Evolutionary conservation across 2,329 filamentous ascomycete species (phyloP), one percentile per base, ranked within the genome.

Genomic region (Thermothelomyces thermophilus): DNA sequence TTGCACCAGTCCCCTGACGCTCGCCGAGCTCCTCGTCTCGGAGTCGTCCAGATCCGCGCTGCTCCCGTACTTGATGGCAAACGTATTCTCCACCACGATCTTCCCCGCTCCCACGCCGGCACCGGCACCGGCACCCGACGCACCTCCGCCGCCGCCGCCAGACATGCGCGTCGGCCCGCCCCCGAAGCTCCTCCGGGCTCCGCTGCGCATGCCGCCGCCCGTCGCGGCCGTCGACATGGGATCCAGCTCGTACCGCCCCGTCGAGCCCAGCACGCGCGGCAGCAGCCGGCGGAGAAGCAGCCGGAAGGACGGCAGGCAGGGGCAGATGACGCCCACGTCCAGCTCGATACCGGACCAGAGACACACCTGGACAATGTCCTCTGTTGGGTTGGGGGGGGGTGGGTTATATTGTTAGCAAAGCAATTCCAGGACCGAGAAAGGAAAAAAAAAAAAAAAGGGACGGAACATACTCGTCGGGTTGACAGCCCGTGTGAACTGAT

Each of bases 341-440:
- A 60, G 46, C 24, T 60, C 58, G 47, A 60, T 53, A 28, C 46
- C 52, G 17, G 57, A 57, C 58, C 58, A 60, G 36, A 60, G 41
- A 42, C 42, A 53, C 0, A 58, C 41, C 24, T 56, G 50, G 17
- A 54, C 54, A 24, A 56, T 57, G 42, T 60, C 58, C 49, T 52
- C 56, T 60, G 50, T 30, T 4, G 5, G 11, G n/a, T n/a, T n/a
- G n/a, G n/a, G n/a, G n/a, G n/a, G n/a, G n/a, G n/a, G n/a, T n/a
- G n/a, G n/a, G n/a, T n/a, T n/a, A n/a, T n/a, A n/a, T n/a, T n/a
- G n/a, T n/a, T n/a, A n/a, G n/a, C n/a, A n/a, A n/a, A n/a, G n/a
- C n/a, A n/a, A n/a, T n/a, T n/a, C n/a, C n/a, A n/a, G n/a, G n/a
- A 13, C 10, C 19, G 1, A 5, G 10, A 7, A 13, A 33, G 13